Conservation (phyloP, 352 stramenopile genomes). For the Globisporangium apiculatum region DNA sequence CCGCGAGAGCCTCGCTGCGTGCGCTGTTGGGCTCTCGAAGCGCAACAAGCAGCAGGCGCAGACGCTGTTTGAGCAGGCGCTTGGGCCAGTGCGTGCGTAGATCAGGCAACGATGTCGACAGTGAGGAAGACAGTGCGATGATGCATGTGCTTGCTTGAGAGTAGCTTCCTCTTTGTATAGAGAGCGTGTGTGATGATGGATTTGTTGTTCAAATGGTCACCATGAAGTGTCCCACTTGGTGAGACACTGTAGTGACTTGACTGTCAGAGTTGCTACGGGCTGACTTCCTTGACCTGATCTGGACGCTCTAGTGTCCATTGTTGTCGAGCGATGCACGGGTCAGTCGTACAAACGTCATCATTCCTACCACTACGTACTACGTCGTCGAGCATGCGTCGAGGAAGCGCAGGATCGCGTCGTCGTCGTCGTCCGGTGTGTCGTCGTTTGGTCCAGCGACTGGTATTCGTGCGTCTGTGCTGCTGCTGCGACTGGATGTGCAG, state of each 20-base stretch:
- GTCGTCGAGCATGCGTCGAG: slow-evolving; percentile 8
- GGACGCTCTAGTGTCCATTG: not conserved
- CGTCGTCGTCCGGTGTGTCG: not conserved
- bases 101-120: slow-evolving; percentile 4
- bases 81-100: slow-evolving; percentile 21
- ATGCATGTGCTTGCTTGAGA: not conserved
- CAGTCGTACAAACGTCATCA: too few relatives aligned
- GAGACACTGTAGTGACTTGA: too few relatives aligned
- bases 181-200: too few relatives aligned
- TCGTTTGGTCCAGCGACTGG: not conserved
- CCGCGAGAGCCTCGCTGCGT: slow-evolving; percentile 61
- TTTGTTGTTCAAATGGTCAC: too few relatives aligned
- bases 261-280: not conserved
- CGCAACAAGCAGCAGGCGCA: slow-evolving; percentile 54
- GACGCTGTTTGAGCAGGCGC: slow-evolving; percentile 58
- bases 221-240: too few relatives aligned
- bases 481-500: not conserved
- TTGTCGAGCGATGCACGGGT: too few relatives aligned
- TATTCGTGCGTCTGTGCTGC: not conserved
- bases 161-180: too few relatives aligned
- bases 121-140: not conserved
- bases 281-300: not conserved
- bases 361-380: not conserved
- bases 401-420: slow-evolving; percentile 10
- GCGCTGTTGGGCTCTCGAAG: slow-evolving; percentile 67